These are phyloP conservation scores for Melanopsichium pennsylvanicum DNA, from an alignment of 1,284 basidiomycete species.

Conservation along the genomic window DNA sequence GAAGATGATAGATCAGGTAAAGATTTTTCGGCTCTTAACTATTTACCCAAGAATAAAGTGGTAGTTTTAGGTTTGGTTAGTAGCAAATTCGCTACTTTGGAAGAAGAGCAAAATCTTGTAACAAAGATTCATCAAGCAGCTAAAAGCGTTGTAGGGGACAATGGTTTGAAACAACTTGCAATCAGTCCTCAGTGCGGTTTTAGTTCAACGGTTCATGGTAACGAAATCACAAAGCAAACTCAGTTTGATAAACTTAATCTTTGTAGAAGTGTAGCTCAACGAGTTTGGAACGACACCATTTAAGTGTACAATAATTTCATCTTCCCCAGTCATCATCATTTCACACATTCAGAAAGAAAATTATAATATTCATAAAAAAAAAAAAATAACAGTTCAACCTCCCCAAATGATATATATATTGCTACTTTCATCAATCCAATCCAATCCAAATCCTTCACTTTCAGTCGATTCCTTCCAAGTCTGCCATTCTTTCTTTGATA, in stretches of 20 bases:
- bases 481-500: too few species aligned
- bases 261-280: slow-evolving; percentile 69
- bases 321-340: too few species aligned
- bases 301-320: too few species aligned
- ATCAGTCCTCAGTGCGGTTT: slow-evolving; percentile 81
- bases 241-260: slow-evolving; percentile 71
- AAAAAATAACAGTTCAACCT: too few species aligned
- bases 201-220: slow-evolving; percentile 70
- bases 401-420: too few species aligned
- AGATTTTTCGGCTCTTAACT: slow-evolving; percentile 62
- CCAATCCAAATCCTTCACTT: too few species aligned
- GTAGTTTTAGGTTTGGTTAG: slow-evolving; percentile 79
- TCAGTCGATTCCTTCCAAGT: too few species aligned
- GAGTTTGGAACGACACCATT: slow-evolving; percentile 37
- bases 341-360: too few species aligned
- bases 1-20: slow-evolving; percentile 79
- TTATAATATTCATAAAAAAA: too few species aligned
- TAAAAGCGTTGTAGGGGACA: slow-evolving; percentile 68
- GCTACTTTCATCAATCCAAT: too few species aligned
- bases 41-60: slow-evolving; percentile 75
- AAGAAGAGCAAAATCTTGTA: slow-evolving; percentile 73
- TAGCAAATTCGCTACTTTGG: slow-evolving; percentile 76
- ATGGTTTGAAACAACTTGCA: slow-evolving; percentile 72
- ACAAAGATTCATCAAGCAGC: slow-evolving; percentile 75
- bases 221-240: slow-evolving; percentile 69